Percentiles rank a stretch among this genome's conserved stretches.
These are phyloP conservation scores for Trametopsis cervina DNA, from an alignment of 768 basidiomycete genomes.

Conservation along the genomic window DNA sequence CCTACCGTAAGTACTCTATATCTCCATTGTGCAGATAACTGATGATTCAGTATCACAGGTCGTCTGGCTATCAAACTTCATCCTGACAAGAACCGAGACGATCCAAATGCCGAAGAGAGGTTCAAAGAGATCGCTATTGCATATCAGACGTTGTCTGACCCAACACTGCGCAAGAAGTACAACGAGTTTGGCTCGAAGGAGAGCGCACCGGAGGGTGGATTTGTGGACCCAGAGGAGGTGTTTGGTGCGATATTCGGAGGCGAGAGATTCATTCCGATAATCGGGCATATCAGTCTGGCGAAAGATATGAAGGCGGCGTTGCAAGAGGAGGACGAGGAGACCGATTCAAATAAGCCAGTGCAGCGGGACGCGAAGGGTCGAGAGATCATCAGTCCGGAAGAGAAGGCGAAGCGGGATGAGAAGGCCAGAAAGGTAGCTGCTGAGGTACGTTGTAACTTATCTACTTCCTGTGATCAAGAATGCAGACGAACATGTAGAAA, in stretches of 20 bases:
- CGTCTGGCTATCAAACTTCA: conserved; percentile 86
- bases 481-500: conserved; percentile 43
- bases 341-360: conserved; percentile 30
- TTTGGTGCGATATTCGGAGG: conserved; percentile 84
- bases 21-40: not conserved
- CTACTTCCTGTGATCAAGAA: conserved; percentile 1
- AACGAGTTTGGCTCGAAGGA: conserved; percentile 88
- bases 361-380: conserved; percentile 45
- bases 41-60: conserved; percentile 31
- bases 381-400: conserved; percentile 32
- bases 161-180: conserved; percentile 70
- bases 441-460: conserved; percentile 44
- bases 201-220: conserved; percentile 77
- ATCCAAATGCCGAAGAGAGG: conserved; percentile 78
- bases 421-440: conserved; percentile 56
- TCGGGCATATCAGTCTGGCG: conserved; percentile 83
- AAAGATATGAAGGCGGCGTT: conserved; percentile 90
- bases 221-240: conserved; percentile 72
- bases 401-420: conserved; percentile 51
- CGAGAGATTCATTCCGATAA: conserved; percentile 78
- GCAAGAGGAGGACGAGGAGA: conserved; percentile 74
- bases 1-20: conserved; percentile 58
- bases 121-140: conserved; percentile 91
- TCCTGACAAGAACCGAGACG: conserved; percentile 88
- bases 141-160: conserved; percentile 80